phyloP scores from a whole-genome alignment of 2,329 filamentous ascomycete species.

The Epichloe sibirici region DNA sequence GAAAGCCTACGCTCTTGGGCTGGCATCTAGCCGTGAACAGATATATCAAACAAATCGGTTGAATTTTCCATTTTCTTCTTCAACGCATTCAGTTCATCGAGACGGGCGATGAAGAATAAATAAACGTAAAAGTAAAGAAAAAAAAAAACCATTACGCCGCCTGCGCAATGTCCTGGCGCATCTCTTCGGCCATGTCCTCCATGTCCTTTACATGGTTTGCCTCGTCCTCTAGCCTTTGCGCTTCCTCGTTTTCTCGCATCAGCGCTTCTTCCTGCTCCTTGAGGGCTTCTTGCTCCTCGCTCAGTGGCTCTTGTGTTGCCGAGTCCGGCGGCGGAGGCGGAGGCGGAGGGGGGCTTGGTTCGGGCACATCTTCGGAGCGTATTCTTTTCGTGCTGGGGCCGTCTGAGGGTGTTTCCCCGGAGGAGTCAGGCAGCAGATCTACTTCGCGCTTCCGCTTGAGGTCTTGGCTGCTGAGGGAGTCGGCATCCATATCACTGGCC shows the following conservation, averaged over 20 bases:
- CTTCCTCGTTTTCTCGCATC: slow-evolving; percentile 42
- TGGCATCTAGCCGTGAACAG: not conserved
- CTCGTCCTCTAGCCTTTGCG: slow-evolving; percentile 38
- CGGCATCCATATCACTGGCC: slow-evolving; percentile 25
- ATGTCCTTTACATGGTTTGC: slow-evolving; percentile 20
- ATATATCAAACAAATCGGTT: not conserved
- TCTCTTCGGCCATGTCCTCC: slow-evolving; percentile 13
- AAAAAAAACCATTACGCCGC: slow-evolving; percentile 4
- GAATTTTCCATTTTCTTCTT: not conserved
- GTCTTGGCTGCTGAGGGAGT: slow-evolving; percentile 35
- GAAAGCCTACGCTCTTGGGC: not conserved
- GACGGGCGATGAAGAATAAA: not conserved
- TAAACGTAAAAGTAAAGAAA: not conserved
- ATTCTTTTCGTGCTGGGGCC: slow-evolving; percentile 42
- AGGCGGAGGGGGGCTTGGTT: slow-evolving; percentile 32
- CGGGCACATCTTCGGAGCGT: slow-evolving; percentile 33
- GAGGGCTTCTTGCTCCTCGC: slow-evolving; percentile 27
- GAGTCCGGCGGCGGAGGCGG: slow-evolving; percentile 33
- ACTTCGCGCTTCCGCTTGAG: slow-evolving; percentile 54
- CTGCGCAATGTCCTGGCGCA: slow-evolving; percentile 13
- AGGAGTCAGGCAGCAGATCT: slow-evolving; percentile 23
- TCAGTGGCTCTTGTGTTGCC: slow-evolving; percentile 22
- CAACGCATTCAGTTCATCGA: not conserved
- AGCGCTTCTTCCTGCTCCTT: slow-evolving; percentile 39
- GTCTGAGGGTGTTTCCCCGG: slow-evolving; percentile 38